phyloP scores from a whole-genome alignment of 2,329 filamentous ascomycete species.

The Lecanicillium sp. region DNA sequence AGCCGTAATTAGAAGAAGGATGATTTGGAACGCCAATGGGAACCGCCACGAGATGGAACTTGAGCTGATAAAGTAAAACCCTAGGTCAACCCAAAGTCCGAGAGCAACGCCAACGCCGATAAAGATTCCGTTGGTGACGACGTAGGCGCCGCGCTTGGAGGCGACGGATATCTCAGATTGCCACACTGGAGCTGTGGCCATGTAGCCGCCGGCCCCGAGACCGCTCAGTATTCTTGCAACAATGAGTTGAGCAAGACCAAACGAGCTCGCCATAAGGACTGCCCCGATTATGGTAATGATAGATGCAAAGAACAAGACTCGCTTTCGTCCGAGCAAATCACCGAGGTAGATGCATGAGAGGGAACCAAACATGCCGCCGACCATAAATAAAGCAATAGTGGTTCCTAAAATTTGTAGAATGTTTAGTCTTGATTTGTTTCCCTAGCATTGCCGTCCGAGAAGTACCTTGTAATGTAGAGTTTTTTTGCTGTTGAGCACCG shows the following conservation, averaged over 20 bases:
- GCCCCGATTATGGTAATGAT: constrained; percentile 43
- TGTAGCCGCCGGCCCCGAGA: constrained; percentile 42
- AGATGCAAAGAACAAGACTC: constrained; percentile 45
- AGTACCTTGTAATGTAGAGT: constrained; percentile 34
- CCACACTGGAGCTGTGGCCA: constrained; percentile 45
- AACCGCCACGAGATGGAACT: constrained; percentile 34
- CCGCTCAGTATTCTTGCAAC: constrained; percentile 42
- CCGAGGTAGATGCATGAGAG: constrained; percentile 33
- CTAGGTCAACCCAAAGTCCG: constrained; percentile 35
- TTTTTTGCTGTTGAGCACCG: constrained; percentile 22
- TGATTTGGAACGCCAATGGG: constrained; percentile 36
- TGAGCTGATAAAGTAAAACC: constrained; percentile 20
- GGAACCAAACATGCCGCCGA: constrained; percentile 49
- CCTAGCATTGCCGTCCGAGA: no score
- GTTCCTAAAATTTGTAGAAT: constrained; percentile 20
- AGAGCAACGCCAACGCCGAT: constrained; percentile 32
- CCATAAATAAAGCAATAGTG: constrained; percentile 40
- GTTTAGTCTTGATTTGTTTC: no score
- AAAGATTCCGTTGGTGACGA: constrained; percentile 41
- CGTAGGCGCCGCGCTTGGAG: constrained; percentile 36
- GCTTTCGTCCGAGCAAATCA: constrained; percentile 48
- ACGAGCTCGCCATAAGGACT: constrained; percentile 44
- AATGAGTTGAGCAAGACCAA: constrained; percentile 23
- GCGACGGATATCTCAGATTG: constrained; percentile 42
- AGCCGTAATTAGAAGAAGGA: constrained; percentile 35